phyloP scores from a whole-genome alignment of 257 asterid genomes.

The Coffea canephora region DNA sequence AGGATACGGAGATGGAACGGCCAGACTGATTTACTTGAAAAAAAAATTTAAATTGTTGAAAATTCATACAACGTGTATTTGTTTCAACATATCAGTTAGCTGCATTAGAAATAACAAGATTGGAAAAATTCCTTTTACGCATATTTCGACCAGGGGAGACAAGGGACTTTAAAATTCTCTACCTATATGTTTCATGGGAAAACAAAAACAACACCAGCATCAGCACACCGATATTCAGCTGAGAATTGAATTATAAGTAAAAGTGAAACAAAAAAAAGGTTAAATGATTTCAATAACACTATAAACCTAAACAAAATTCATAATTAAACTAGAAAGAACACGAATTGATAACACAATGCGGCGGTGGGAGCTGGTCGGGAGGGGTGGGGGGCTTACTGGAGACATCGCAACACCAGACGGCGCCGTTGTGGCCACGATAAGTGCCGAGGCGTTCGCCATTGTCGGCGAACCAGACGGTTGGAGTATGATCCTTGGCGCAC shows the following conservation, averaged over 20 bases:
- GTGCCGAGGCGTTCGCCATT: conserved; percentile 97
- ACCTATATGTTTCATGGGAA: no score
- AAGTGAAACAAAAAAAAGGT: no score
- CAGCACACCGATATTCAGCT: background rate
- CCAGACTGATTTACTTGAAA: no score
- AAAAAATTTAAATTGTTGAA: background rate
- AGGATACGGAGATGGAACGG: no score
- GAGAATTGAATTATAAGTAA: background rate
- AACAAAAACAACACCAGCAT: no score
- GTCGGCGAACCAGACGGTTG: conserved; percentile 91
- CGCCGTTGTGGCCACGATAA: conserved; percentile 91
- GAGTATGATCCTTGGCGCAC: conserved; percentile 88
- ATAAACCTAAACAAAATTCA: no score
- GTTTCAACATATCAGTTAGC: background rate
- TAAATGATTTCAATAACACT: no score
- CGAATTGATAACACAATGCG: no score
- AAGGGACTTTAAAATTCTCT: no score
- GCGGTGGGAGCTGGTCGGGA: background rate
- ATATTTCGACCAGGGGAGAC: no score
- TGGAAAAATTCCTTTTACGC: no score
- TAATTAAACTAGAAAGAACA: background rate
- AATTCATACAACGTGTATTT: background rate
- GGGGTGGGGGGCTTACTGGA: conserved; percentile 46
- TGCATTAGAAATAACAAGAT: background rate
- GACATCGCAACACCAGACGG: conserved; percentile 94